Evolutionary conservation across 2,329 filamentous ascomycete genomes (phyloP).

Genomic region (Colletotrichum sp.): DNA sequence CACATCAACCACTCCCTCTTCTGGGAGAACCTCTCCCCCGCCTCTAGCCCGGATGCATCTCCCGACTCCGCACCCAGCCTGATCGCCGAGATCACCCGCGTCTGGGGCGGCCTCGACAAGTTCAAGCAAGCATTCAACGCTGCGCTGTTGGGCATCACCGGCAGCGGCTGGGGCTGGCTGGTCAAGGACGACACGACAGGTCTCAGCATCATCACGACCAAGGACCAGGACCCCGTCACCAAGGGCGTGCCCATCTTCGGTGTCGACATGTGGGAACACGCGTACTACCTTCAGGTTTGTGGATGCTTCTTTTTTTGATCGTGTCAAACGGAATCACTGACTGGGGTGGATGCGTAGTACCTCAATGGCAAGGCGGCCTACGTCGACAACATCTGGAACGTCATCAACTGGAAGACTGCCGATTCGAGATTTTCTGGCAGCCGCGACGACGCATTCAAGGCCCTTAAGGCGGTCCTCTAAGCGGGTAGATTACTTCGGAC

Average conservation of each 20-base stretch:
- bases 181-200: conserved; percentile 65
- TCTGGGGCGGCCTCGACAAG: conserved; percentile 70
- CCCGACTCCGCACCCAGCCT: conserved; percentile 62
- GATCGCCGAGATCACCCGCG: conserved; percentile 61
- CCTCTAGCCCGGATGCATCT: conserved; percentile 61
- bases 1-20: conserved; percentile 94
- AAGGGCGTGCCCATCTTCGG: conserved; percentile 72
- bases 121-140: conserved; percentile 72
- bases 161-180: conserved; percentile 89
- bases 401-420: conserved; percentile 78
- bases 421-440: conserved; percentile 64
- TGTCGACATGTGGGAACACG: conserved; percentile 93
- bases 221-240: conserved; percentile 82
- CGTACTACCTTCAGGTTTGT: conserved; percentile 80
- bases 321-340: background rate
- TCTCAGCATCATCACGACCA: conserved; percentile 78
- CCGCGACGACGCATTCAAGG: conserved; percentile 50
- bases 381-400: conserved; percentile 77
- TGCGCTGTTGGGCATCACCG: conserved; percentile 74
- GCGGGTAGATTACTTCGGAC: background rate
- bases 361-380: conserved; percentile 78
- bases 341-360: conserved; percentile 58
- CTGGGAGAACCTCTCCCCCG: conserved; percentile 81
- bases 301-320: background rate
- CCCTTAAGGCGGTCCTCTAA: conserved; percentile 47